Conservation (phyloP, 2,329 filamentous ascomycete genomes). For the Diaporthe destruens region DNA sequence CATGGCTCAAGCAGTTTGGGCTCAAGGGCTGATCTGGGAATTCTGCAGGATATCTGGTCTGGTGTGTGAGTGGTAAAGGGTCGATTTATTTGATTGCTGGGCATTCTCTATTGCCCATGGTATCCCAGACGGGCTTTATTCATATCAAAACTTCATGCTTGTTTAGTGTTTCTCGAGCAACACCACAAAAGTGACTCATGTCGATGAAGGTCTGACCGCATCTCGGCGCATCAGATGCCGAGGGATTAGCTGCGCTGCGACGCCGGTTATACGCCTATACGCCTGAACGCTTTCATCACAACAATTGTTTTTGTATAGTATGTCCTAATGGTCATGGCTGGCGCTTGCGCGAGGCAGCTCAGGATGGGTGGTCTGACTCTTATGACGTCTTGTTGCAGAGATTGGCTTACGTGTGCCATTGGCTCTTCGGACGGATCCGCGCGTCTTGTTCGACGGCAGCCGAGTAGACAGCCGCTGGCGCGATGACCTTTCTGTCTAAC, state of each 20-base stretch:
- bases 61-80: too few relatives aligned
- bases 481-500: neutral
- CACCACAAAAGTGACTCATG: slow-evolving; percentile 10
- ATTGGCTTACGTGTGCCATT: neutral
- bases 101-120: neutral
- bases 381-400: neutral
- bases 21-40: neutral
- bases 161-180: neutral
- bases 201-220: neutral
- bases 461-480: neutral
- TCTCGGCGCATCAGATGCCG: slow-evolving; percentile 7
- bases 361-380: too few relatives aligned
- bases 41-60: neutral
- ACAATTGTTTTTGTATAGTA: neutral
- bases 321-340: neutral
- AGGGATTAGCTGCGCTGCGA: neutral
- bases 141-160: neutral
- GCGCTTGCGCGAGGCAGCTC: too few relatives aligned
- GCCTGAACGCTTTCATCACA: neutral
- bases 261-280: neutral
- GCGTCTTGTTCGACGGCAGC: neutral
- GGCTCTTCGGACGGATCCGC: neutral
- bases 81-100: neutral
- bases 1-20: neutral
- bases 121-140: neutral